Evolutionary conservation across 169 alveolate genomes (phyloP), one percentile per base, ranked within the genome.

Genomic region (Cryptosporidium felis): DNA sequence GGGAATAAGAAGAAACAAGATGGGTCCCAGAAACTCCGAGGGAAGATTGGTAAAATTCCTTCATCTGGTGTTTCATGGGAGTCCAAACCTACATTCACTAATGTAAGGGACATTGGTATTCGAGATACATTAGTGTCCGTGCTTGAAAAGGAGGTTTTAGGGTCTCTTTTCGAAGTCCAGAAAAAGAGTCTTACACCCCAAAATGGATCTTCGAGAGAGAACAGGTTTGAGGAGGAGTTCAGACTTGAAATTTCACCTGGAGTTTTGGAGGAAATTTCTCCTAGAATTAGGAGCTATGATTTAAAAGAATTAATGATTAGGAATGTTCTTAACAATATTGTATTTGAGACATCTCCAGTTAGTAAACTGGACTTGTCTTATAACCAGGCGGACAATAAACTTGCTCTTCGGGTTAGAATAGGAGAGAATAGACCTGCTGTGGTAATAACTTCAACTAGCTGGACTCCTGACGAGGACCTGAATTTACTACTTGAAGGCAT

Each of bases 401-500:
- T 56, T 6, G 26, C 63, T 0, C 21, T 74, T 41, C 34, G 44
- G 32, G 80, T 63, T 12, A 41, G 34, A 28, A 36, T 80, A 4
- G 56, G 62, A 60, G 40, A 79, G 28, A 80, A 90, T 46, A 89
- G 96, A 62, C 95, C 96, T 6, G 93, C 92, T n/a, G 81, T 94
- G n/a, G 47, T 94, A 80, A 81, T 96, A 28, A 91, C 94, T 46
- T 90, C 96, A 12, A 95, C 98, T 12, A 93, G 97, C 49, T 96
- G 96, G 94, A 96, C 97, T 30, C 96, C 96, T 53, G 98, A 96
- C 79, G 96, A 94, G 80, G 94, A 93, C 67, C 59, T 94, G 16
- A 47, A 46, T 26, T 60, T 92, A 18, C 49, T 94, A 42, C 80
- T 93, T 10, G 62, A 81, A 14, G 93, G 94, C 23, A 91, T 90